Percentiles rank a stretch among this genome's conserved stretches.
Evolutionary conservation across 83 land plant genomes (phyloP).

Genomic region (Picea abies): DNA sequence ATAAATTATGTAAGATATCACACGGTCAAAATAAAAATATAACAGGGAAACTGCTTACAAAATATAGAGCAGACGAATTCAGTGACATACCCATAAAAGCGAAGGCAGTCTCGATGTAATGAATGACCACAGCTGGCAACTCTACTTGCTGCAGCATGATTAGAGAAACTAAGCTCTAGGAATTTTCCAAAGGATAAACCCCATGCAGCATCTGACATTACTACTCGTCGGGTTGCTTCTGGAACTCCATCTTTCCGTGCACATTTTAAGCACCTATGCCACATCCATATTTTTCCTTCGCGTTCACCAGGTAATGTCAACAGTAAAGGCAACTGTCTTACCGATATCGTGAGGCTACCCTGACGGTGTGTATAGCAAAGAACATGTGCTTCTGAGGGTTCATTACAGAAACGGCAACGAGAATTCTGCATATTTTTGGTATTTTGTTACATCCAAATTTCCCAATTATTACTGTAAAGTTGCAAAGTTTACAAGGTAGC

Average conservation of each 20-base stretch:
- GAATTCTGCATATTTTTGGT: conserved; percentile 47
- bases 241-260: conserved; percentile 73
- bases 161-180: conserved; percentile 95
- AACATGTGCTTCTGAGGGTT: conserved; percentile 78
- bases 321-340: conserved; percentile 39
- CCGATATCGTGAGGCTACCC: conserved; percentile 84
- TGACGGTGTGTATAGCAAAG: conserved; percentile 81
- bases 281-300: conserved; percentile 99
- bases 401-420: conserved; percentile 68
- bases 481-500: not conserved
- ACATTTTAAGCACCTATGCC: conserved; percentile 97
- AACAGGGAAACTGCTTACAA: not conserved
- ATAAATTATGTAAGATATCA: not conserved
- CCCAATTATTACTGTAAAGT: too few species aligned
- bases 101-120: conserved; percentile 88
- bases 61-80: not conserved
- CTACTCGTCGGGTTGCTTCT: conserved; percentile 79
- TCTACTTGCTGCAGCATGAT: conserved; percentile 83
- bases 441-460: not conserved
- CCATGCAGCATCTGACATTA: conserved; percentile 98
- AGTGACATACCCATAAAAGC: conserved; percentile 82
- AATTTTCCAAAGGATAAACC: conserved; percentile 98
- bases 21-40: not conserved
- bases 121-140: conserved; percentile 95
- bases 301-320: conserved; percentile 68